phyloP scores from a whole-genome alignment of 768 basidiomycete genomes.

The Suillus discolor region DNA sequence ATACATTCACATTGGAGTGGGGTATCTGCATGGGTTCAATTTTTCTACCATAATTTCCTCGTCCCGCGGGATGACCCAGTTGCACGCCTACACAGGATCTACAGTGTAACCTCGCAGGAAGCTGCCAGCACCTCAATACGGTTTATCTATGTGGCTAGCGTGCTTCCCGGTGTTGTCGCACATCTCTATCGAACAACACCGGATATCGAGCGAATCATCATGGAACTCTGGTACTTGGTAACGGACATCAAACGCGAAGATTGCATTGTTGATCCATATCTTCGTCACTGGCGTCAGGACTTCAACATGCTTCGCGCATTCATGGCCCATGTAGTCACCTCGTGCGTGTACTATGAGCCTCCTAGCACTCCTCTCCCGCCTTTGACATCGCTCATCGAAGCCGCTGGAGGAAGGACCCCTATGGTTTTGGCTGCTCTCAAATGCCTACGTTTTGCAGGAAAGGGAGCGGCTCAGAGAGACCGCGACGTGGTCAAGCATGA shows the following conservation, averaged over 20 bases:
- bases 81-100: neutral
- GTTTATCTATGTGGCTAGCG: neutral
- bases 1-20: neutral
- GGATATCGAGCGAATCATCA: conserved; percentile 3
- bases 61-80: conserved; percentile 3
- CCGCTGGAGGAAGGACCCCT: conserved; percentile 3
- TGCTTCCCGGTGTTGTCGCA: conserved; percentile 3
- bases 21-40: conserved; percentile 1
- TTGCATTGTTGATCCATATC: neutral
- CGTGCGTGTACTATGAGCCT: conserved; percentile 3
- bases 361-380: conserved; percentile 3
- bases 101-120: conserved; percentile 1
- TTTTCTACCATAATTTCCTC: conserved; percentile 1
- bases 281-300: conserved; percentile 4
- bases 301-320: conserved; percentile 5
- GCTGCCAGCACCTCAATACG: conserved; percentile 1
- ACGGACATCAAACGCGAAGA: neutral
- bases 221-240: conserved; percentile 4
- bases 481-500: neutral
- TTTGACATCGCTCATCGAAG: conserved; percentile 1
- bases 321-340: conserved; percentile 2
- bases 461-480: conserved; percentile 2
- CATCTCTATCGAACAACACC: neutral
- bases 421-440: conserved; percentile 2
- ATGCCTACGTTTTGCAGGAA: conserved; percentile 2